Conservation (phyloP, 148 eudicot genomes). For the Silene conica region DNA sequence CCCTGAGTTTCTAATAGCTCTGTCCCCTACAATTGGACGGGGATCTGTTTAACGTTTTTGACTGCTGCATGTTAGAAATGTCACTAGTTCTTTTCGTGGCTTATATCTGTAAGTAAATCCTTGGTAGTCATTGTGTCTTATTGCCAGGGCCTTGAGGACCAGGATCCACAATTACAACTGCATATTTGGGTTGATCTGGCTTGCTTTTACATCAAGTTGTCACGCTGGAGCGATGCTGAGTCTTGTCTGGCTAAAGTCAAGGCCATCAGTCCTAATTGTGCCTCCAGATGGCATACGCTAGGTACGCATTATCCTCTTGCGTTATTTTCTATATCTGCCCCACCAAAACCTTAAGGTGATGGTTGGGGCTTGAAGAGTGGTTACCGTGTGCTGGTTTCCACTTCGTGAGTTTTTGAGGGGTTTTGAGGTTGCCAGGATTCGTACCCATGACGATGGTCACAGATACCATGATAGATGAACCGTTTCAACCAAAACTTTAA, state of each 20-base stretch:
- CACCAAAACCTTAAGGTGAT: no score
- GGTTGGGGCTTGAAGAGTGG: no score
- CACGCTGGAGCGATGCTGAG: constrained; percentile 73
- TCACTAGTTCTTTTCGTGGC: background rate
- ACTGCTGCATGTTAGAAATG: background rate
- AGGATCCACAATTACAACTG: constrained; percentile 46
- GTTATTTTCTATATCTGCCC: no score
- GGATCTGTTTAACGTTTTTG: constrained; percentile 1
- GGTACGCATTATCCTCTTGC: constrained; percentile 37
- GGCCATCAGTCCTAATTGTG: constrained; percentile 48
- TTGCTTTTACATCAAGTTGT: constrained; percentile 58
- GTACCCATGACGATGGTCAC: no score
- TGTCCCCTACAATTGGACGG: background rate
- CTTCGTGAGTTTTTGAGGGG: no score
- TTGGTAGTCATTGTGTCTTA: constrained; percentile 8
- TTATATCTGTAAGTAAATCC: background rate
- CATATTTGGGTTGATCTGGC: constrained; percentile 85
- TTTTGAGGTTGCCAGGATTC: no score
- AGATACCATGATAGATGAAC: no score
- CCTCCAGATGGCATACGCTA: constrained; percentile 59
- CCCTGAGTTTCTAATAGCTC: background rate
- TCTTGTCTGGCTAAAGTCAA: constrained; percentile 69
- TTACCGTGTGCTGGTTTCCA: no score
- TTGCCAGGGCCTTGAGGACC: constrained; percentile 38
- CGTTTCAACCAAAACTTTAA: no score